Base-by-base conservation (phyloP, 148 eudicot species). In the Fagopyrum esculentum region DNA sequence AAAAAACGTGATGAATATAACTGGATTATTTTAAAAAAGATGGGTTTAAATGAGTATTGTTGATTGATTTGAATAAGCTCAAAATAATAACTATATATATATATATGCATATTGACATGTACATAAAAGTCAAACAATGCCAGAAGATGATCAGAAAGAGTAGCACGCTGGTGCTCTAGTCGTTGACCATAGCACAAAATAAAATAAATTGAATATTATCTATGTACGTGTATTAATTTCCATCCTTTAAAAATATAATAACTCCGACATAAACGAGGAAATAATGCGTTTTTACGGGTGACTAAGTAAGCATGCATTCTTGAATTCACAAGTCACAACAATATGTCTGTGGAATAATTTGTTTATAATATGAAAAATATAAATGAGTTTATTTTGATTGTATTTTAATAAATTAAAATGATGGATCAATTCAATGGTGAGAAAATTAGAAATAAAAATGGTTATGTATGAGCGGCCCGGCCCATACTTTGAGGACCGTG, bases 401-500 rank as follows among this genome's bases (percentile, higher is more conserved):
- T 35, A 35, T 35, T 35, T 35, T 1, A 35, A 35, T 35, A 35
- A 35, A 35, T 35, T 35, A 35, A 35, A 35, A 35, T 35, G 40
- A 35, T 0, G 40, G 40, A 35, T 35, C 40, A 35, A 35, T 35
- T 35, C 40, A 35, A 35, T 35, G 40, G 40, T 35, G 40, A 35
- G 1, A 35, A 35, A 35, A 35, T 35, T 35, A 35, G 3, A 49
- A 49, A 49, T 49, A 49, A 49, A 49, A 49, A 49, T 35, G 17
- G 43, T 19, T 19, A 59, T 59, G 30, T 8, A 19, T 11, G 52
- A 9, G 29, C 29, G 8, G 9, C n/a, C n/a, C 13, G 46, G 71
- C 71, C 71, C 71, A 66, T 66, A 66, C 71, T 66, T 66, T 66
- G 16, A 66, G 71, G 16, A 35, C 71, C 71, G 47, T 66, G 71